Base-by-base conservation (phyloP, 768 basidiomycete genomes). In the Saitozyma podzolica region DNA sequence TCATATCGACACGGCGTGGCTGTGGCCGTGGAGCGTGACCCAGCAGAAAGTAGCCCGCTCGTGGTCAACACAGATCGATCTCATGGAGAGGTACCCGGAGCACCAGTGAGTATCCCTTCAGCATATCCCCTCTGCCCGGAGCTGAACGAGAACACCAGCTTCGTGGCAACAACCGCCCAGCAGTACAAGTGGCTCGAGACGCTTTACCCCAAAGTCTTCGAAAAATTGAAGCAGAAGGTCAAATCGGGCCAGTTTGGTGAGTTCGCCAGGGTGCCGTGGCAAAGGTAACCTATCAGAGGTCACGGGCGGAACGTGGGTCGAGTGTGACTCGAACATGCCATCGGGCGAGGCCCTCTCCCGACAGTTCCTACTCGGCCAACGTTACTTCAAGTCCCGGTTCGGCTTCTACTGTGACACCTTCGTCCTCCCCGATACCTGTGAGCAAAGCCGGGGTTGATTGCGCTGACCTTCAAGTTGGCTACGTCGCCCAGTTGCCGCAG, bases 131-230 rank as follows among this genome's bases (percentile, higher is more conserved):
- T 2, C 29, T 2, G 29, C 29, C 29, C 29, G 29, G 29, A 29
- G 29, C 29, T 29, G 29, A 29, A 29, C 29, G 29, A 29, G 29
- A 29, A 29, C 29, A 29, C 29, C 29, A 29, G 29, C 29, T 99
- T 99, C 78, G 85, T 87, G 1, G 80, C 80, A 3, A 77, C 76
- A n/a, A 77, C 80, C 49, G 81, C 81, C 3, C 80, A 81, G 59
- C 95, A 98, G 78, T 97, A 87, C 82, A 92, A 93, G 75, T 98
- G 95, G 95, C 85, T 97, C n/a, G 93, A 97, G 76, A 79, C 84
- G 84, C 83, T 89, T 43, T 95, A 96, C 69, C 93, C 92, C 2
- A 81, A 85, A 0, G 83, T 96, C 8, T 96, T 94, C 70, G 85
- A 88, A 61, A 85, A 84, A 56, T 84, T 98, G 65, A 88, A 88